phyloP scores from a whole-genome alignment of 495 filamentous ascomycete genomes.

The Xylaria bambusicola region DNA sequence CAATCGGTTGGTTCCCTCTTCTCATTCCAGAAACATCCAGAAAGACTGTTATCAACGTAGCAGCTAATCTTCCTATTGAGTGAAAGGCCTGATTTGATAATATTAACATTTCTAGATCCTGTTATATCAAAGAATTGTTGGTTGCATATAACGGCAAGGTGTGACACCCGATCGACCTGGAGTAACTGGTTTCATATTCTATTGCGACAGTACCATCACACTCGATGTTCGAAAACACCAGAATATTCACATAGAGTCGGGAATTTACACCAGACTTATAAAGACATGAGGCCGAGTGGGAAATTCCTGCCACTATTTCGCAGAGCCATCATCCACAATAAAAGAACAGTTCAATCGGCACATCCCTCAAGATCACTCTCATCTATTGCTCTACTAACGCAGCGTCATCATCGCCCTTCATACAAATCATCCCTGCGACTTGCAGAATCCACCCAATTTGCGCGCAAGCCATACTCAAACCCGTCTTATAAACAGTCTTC shows the following conservation, averaged over 20 bases:
- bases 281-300: conserved; percentile 8
- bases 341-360: not conserved
- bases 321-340: not conserved
- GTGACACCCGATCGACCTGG: too few relatives aligned
- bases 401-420: not conserved
- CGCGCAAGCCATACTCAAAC: not conserved
- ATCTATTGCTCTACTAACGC: not conserved
- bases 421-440: not conserved
- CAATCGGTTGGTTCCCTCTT: not conserved
- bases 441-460: not conserved
- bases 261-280: not conserved
- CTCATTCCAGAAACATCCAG: conserved; percentile 9
- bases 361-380: conserved; percentile 6
- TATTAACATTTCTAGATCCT: too few relatives aligned
- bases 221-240: not conserved
- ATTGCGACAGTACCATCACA: not conserved
- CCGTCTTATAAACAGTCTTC: not conserved
- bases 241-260: not conserved
- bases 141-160: too few relatives aligned
- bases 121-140: too few relatives aligned
- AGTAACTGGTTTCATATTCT: not conserved
- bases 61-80: not conserved
- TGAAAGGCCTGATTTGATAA: not conserved
- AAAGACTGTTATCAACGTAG: not conserved
- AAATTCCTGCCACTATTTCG: not conserved